Percentiles rank a stretch among this genome's conserved stretches.
These are phyloP conservation scores for Apiosordaria backusii DNA, from an alignment of 495 filamentous ascomycete species.

Conservation along the genomic window DNA sequence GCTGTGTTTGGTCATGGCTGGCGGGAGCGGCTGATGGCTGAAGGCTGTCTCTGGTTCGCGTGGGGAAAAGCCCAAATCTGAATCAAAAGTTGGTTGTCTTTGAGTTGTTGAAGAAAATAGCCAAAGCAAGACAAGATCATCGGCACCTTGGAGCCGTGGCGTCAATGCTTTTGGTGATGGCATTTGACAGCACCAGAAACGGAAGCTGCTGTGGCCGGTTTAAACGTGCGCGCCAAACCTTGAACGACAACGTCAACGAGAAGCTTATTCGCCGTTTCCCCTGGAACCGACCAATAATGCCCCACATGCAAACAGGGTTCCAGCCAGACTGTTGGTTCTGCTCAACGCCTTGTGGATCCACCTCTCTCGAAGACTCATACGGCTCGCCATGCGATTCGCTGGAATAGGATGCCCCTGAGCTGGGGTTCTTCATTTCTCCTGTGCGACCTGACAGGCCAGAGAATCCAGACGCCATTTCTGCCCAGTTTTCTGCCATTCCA, in stretches of 20 bases:
- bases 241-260: not conserved
- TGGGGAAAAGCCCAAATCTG: not conserved
- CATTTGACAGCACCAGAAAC: not conserved
- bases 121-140: not conserved
- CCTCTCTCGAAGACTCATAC: not conserved
- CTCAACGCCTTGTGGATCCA: not conserved
- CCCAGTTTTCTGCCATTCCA: not conserved
- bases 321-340: not conserved
- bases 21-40: not conserved
- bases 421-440: not conserved
- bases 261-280: constrained; percentile 3
- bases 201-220: not conserved
- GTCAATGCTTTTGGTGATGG: not conserved
- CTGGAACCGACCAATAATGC: not conserved
- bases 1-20: not conserved
- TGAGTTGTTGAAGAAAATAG: not conserved
- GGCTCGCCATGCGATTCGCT: not conserved
- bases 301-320: constrained; percentile 3
- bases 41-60: not conserved
- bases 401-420: not conserved
- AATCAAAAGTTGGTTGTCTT: not conserved
- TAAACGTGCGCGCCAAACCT: not conserved
- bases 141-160: not conserved
- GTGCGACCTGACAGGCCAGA: constrained; percentile 1
- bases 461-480: not conserved